Conservation (phyloP, 345 rosid species). For the Bruguiera sexangula region DNA sequence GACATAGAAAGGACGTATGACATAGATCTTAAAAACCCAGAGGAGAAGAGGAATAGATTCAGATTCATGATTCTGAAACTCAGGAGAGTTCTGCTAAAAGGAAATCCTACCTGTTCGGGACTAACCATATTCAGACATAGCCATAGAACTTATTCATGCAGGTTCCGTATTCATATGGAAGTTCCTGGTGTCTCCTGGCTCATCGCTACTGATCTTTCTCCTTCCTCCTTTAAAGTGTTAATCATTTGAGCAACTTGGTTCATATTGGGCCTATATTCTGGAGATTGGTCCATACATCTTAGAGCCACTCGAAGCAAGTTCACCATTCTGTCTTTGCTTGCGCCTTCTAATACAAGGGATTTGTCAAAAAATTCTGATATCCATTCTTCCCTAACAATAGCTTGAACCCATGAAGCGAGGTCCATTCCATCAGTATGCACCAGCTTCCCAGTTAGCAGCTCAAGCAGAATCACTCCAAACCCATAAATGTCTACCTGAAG, state of each 20-base stretch:
- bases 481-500: slow-evolving; percentile 41
- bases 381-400: slow-evolving; percentile 56
- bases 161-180: background rate
- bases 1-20: too few species aligned
- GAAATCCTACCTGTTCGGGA: too few species aligned
- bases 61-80: too few species aligned
- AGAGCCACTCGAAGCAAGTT: slow-evolving; percentile 51
- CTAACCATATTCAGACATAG: background rate
- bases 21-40: too few species aligned
- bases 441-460: slow-evolving; percentile 49
- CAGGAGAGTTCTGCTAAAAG: too few species aligned
- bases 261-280: slow-evolving; percentile 40
- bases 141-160: background rate
- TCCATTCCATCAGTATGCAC: slow-evolving; percentile 41
- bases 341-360: slow-evolving; percentile 42
- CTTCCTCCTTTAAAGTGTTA: slow-evolving; percentile 46
- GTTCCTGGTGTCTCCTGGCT: slow-evolving; percentile 6
- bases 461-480: slow-evolving; percentile 51
- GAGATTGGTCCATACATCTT: slow-evolving; percentile 40
- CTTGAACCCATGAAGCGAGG: slow-evolving; percentile 53
- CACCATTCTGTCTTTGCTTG: slow-evolving; percentile 54
- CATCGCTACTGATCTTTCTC: slow-evolving; percentile 38
- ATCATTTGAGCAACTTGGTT: slow-evolving; percentile 46
- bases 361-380: slow-evolving; percentile 56
- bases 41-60: too few species aligned